A percentile compares a stretch with the other conserved stretches of the same genome.
Conservation (phyloP, 192 early-diverging fungal species). For the Phlyctochytrium bullatum region DNA sequence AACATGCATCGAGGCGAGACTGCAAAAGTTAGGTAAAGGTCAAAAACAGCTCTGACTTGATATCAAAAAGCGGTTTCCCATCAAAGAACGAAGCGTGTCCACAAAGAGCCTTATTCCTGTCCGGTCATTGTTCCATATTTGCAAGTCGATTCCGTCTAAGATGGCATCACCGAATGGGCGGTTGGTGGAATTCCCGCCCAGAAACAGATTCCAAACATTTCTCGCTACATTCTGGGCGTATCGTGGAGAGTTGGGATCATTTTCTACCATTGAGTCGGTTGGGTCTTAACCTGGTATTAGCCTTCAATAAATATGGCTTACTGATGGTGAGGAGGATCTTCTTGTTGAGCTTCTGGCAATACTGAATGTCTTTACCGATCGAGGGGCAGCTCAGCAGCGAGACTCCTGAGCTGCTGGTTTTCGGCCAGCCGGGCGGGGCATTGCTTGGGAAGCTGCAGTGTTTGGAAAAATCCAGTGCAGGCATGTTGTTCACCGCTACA, state of each 20-base stretch:
- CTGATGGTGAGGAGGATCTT: constrained; percentile 71
- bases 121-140: constrained; percentile 36
- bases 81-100: constrained; percentile 8
- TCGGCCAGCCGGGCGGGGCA: constrained; percentile 28
- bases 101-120: constrained; percentile 14
- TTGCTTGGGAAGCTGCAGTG: constrained; percentile 51
- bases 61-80: constrained; percentile 17
- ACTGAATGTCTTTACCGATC: constrained; percentile 63
- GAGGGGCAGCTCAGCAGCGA: constrained; percentile 65
- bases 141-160: constrained; percentile 61
- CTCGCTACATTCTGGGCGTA: constrained; percentile 51
- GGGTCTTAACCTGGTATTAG: constrained; percentile 21
- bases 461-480: constrained; percentile 67
- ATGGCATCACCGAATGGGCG: constrained; percentile 70
- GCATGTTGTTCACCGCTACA: constrained; percentile 50
- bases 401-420: constrained; percentile 53
- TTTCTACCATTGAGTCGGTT: constrained; percentile 42
- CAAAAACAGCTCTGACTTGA: too few relatives aligned
- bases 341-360: constrained; percentile 73
- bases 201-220: constrained; percentile 74
- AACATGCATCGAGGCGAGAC: constrained; percentile 27
- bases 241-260: constrained; percentile 50
- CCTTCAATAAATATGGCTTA: constrained; percentile 24
- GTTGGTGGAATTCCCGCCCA: constrained; percentile 55
- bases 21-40: too few relatives aligned